Conservation (phyloP, 169 alveolate species). For the Cryptosporidium sp. region DNA sequence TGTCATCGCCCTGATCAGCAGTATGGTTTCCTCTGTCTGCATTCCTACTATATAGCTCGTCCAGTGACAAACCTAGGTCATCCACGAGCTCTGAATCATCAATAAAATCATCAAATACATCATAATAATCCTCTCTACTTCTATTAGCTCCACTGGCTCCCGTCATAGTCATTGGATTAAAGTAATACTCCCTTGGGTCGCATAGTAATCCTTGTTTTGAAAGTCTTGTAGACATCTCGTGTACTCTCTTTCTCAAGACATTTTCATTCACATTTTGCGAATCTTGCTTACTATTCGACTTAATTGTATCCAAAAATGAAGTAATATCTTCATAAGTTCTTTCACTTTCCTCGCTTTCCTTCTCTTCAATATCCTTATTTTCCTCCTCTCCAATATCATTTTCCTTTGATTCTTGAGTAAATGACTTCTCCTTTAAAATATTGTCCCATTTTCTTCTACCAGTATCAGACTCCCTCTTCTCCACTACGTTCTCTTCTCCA, state of each 20-base stretch:
- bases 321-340: slow-evolving; percentile 66
- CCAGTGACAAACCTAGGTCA: slow-evolving; percentile 66
- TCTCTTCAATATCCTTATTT: slow-evolving; percentile 29
- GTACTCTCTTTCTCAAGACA: slow-evolving; percentile 65
- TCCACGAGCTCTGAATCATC: slow-evolving; percentile 72
- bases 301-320: slow-evolving; percentile 60
- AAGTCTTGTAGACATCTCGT: slow-evolving; percentile 72
- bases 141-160: slow-evolving; percentile 41
- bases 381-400: neutral
- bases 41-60: slow-evolving; percentile 56
- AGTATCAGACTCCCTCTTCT: neutral
- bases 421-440: slow-evolving; percentile 43
- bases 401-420: neutral
- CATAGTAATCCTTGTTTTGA: slow-evolving; percentile 70
- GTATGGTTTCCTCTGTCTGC: neutral
- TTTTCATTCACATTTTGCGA: slow-evolving; percentile 34
- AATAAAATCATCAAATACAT: slow-evolving; percentile 73
- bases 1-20: slow-evolving; percentile 20
- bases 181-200: slow-evolving; percentile 67
- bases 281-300: slow-evolving; percentile 32
- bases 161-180: slow-evolving; percentile 75
- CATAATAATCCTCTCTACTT: slow-evolving; percentile 73
- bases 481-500: slow-evolving; percentile 55
- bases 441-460: slow-evolving; percentile 46
- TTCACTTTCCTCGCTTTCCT: slow-evolving; percentile 39